These are phyloP conservation scores for Pyracantha coccinea DNA, from an alignment of 331 rosid species.

Conservation along the genomic window DNA sequence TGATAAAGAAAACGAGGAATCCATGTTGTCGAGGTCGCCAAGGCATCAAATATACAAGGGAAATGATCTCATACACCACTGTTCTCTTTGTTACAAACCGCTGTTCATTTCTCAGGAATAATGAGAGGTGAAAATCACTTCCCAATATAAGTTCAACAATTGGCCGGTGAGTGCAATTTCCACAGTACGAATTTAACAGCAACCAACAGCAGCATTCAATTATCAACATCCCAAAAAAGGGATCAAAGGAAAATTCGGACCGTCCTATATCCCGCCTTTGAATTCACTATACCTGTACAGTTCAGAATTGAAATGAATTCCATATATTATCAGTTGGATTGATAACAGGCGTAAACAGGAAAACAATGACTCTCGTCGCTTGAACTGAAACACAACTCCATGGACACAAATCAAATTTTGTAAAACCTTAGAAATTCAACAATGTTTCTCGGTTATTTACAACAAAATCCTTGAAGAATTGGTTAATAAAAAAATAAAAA, in stretches of 20 bases:
- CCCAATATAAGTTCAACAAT: no score
- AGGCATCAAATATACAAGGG: no score
- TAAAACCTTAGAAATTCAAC: conserved; percentile 4
- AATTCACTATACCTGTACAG: conserved; percentile 33
- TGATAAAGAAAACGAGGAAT: no score
- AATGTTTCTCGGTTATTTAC: conserved; percentile 8
- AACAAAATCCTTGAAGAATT: conserved; percentile 10
- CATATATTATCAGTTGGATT: conserved; percentile 11
- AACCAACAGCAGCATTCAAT: no score
- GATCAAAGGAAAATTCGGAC: background rate
- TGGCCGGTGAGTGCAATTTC: no score
- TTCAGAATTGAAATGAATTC: conserved; percentile 6
- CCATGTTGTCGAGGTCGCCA: no score
- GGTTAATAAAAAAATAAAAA: background rate
- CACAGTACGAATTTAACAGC: no score
- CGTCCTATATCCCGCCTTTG: background rate
- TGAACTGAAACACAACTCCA: background rate
- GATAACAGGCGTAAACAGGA: conserved; percentile 8
- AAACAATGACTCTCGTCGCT: background rate
- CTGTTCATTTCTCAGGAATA: no score
- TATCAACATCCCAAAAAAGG: no score
- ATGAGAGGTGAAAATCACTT: no score
- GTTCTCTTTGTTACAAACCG: no score
- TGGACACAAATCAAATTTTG: background rate
- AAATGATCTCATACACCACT: no score